Evolutionary conservation across 2,329 filamentous ascomycete genomes (phyloP).

Genomic region (Sporothrix brasiliensis): DNA sequence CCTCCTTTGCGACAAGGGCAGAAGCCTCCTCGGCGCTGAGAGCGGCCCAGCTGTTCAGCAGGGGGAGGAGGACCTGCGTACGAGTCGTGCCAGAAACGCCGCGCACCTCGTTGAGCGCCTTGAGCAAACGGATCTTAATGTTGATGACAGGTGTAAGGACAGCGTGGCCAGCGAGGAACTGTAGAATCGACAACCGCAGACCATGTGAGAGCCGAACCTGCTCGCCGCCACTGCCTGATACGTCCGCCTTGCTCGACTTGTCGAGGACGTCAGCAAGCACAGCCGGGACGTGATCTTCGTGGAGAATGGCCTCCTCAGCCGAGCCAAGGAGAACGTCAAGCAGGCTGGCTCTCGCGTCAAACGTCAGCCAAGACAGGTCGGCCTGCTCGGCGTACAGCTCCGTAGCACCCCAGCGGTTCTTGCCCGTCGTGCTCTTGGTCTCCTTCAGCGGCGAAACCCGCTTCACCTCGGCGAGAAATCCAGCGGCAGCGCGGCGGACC

Average conservation of each 20-base stretch:
- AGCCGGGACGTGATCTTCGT: conserved; percentile 69
- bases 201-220: conserved; percentile 59
- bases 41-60: conserved; percentile 69
- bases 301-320: conserved; percentile 84
- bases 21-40: conserved; percentile 56
- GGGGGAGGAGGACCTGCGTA: conserved; percentile 74
- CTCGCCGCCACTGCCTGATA: conserved; percentile 35
- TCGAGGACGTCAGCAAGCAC: conserved; percentile 65
- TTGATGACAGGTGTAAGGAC: conserved; percentile 67
- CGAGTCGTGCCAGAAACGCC: conserved; percentile 69
- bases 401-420: conserved; percentile 59
- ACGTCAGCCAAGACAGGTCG: conserved; percentile 60
- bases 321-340: conserved; percentile 58
- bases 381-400: conserved; percentile 65
- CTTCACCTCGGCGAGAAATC: conserved; percentile 63
- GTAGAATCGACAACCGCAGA: conserved; percentile 65
- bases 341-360: conserved; percentile 62
- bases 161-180: conserved; percentile 74
- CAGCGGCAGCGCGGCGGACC: conserved; percentile 74
- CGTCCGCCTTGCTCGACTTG: conserved; percentile 43
- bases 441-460: conserved; percentile 47
- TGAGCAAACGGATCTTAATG: conserved; percentile 73
- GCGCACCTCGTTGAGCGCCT: conserved; percentile 71
- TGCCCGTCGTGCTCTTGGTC: conserved; percentile 29
- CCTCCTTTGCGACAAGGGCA: conserved; percentile 51